Base-by-base conservation (phyloP, 2,329 filamentous ascomycete species). In the Beauveria sp. region DNA sequence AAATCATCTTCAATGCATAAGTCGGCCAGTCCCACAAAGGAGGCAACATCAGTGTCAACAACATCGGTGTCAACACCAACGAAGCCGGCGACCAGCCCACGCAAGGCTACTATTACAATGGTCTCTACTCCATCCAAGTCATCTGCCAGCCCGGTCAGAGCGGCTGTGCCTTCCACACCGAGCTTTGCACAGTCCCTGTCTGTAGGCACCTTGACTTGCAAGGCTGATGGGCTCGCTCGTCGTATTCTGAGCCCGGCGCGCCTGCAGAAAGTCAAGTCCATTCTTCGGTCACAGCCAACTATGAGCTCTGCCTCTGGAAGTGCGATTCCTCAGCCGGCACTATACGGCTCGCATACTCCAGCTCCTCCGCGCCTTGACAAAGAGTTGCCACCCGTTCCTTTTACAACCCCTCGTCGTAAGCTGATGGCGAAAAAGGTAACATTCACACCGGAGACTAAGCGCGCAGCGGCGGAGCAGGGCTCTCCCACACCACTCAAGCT, bases 381-480 rank as follows among this genome's bases (percentile, higher is more conserved):
- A 67, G 75, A 79, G 24, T 70, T 86, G 38, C 81, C 81, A 57
- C 70, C 77, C 3, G 71, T 79, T 20, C 79, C 82, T 6, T 75
- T 85, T 60, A 86, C 85, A 5, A 91, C 88, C 1, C 89, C 88
- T 8, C 86, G 86, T 38, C 82, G 86, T 26, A 89, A 86, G 72
- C 70, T 79, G 43, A 72, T 18, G 6, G n/a, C 75, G 20, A 96
- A 96, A 77, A 87, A 84, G 61, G 90, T 96, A 42, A 86, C 89
- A 56, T 96, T 96, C 69, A 91, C 89, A 0, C 87, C 87, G 0
- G 86, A 85, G 63, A 86, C 87, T 42, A 82, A 90, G 64, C 75
- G 76, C 20, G 73, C 76, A 9, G 71, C 74, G 0, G 66, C 76
- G 54, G 65, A 70, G 0, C 79, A 82, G 63, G 75, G 79, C 62